phyloP scores from a whole-genome alignment of 768 basidiomycete genomes.

The Serendipita sp. region DNA sequence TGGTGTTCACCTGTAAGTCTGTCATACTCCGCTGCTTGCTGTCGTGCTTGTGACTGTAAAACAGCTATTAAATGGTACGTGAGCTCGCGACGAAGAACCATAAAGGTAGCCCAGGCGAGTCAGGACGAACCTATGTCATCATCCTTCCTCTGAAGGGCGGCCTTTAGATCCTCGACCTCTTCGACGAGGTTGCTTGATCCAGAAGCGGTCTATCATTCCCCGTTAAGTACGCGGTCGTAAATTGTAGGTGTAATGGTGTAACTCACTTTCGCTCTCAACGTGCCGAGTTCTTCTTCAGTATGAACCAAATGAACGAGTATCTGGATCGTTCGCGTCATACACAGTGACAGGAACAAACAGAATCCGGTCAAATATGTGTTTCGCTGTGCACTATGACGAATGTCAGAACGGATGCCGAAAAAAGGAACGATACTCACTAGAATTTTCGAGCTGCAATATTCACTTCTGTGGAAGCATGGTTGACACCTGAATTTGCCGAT shows the following conservation, averaged over 20 bases:
- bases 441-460: constrained; percentile 85
- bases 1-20: constrained; percentile 68
- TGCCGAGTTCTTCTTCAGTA: constrained; percentile 73
- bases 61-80: neutral
- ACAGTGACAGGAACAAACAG: constrained; percentile 88
- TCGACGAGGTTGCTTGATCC: constrained; percentile 19
- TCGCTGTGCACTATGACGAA: constrained; percentile 49
- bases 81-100: neutral
- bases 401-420: neutral
- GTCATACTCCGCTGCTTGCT: constrained; percentile 69
- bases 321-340: constrained; percentile 84
- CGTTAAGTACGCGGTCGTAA: neutral
- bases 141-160: constrained; percentile 42
- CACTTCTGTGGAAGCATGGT: constrained; percentile 66
- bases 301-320: constrained; percentile 85
- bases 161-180: constrained; percentile 51
- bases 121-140: constrained; percentile 45
- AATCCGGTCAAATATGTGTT: constrained; percentile 90
- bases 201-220: constrained; percentile 21
- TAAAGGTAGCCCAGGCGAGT: neutral
- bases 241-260: neutral
- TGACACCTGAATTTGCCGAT: constrained; percentile 28
- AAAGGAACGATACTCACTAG: constrained; percentile 44
- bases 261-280: constrained; percentile 49
- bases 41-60: constrained; percentile 65